Base-by-base conservation (phyloP, 2,329 filamentous ascomycete species). In the Stagonosporopsis tanaceti region DNA sequence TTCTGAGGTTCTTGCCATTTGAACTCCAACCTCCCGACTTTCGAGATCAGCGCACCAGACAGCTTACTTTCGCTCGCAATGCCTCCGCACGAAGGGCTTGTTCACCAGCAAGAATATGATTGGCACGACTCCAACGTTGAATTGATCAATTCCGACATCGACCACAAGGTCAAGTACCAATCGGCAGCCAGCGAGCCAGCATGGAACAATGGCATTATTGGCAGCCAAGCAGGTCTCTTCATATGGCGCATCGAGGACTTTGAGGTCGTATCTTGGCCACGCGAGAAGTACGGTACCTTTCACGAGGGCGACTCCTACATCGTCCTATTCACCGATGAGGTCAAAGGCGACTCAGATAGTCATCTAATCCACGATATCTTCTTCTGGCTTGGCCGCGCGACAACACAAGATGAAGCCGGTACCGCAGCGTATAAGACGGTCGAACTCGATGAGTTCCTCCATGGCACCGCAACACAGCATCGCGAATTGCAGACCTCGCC, bases 401-500 rank as follows among this genome's bases (percentile, higher is more conserved):
- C 87, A 0, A 83, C 85, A 2, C 86, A 89, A 76, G 88, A 90
- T 62, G 88, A 90, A 76, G 87, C 87, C 2, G 88, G 87, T 15
- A 86, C 84, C 0, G 88, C 88, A 0, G 87, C 88, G 2, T 89
- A 90, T 77, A 90, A 90, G 78, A 88, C 87, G 0, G 87, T 89
- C 24, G 88, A 90, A 73, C 79, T 90, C 15, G 88, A 90, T 65
- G 87, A 89, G 73, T 89, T 88, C 67, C 72, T 90, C 47, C 77
- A 81, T 38, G 87, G 87, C 2, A 76, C 80, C 0, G 87, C 87
- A 0, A 85, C 81, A 2, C 88, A 90, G 76, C 84, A 89, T 68
- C 84, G 87, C 41, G 88, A 90, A 75, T 77, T 87, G 1, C 87
- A 90, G 74, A 73, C 77, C 6, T 78, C 81, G 30, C 84, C 84